Evolutionary conservation across 2,329 filamentous ascomycete genomes (phyloP).

Genomic region (Gremmenia infestans): DNA sequence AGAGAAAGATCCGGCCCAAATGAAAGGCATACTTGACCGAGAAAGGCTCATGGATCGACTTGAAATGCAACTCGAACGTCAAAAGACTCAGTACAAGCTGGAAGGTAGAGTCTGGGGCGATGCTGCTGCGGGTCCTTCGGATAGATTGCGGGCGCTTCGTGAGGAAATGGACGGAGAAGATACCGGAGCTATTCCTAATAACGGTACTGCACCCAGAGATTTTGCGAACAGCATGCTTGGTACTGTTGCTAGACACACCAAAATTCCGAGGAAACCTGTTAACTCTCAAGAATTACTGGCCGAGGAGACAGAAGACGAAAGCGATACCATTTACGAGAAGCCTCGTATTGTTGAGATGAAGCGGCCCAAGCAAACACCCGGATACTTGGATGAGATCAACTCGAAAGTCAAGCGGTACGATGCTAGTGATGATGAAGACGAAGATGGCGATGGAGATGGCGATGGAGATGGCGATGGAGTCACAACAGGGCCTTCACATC

Average conservation of each 20-base stretch:
- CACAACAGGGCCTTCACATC: slow-evolving; percentile 70
- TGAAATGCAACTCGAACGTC: slow-evolving; percentile 90
- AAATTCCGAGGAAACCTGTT: slow-evolving; percentile 51
- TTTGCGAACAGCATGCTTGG: slow-evolving; percentile 71
- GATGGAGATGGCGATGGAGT: slow-evolving; percentile 50
- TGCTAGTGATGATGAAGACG: slow-evolving; percentile 40
- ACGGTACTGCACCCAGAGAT: slow-evolving; percentile 49
- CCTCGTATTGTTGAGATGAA: slow-evolving; percentile 75
- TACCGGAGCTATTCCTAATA: slow-evolving; percentile 31
- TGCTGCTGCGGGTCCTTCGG: slow-evolving; percentile 69
- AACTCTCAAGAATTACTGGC: slow-evolving; percentile 31
- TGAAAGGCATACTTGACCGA: slow-evolving; percentile 90
- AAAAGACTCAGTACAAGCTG: slow-evolving; percentile 96
- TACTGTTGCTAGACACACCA: slow-evolving; percentile 59
- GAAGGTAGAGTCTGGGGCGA: slow-evolving; percentile 91
- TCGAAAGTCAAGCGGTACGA: slow-evolving; percentile 70
- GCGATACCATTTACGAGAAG: slow-evolving; percentile 57
- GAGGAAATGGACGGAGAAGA: slow-evolving; percentile 83
- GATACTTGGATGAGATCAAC: slow-evolving; percentile 65
- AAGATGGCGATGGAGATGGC: too few relatives aligned
- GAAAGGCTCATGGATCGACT: slow-evolving; percentile 89
- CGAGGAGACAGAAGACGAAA: slow-evolving; percentile 42
- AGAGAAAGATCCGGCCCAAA: slow-evolving; percentile 65
- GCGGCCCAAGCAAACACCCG: slow-evolving; percentile 57
- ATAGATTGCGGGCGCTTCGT: slow-evolving; percentile 83